phyloP scores from a whole-genome alignment of 768 basidiomycete genomes.

The Epithele typhae region DNA sequence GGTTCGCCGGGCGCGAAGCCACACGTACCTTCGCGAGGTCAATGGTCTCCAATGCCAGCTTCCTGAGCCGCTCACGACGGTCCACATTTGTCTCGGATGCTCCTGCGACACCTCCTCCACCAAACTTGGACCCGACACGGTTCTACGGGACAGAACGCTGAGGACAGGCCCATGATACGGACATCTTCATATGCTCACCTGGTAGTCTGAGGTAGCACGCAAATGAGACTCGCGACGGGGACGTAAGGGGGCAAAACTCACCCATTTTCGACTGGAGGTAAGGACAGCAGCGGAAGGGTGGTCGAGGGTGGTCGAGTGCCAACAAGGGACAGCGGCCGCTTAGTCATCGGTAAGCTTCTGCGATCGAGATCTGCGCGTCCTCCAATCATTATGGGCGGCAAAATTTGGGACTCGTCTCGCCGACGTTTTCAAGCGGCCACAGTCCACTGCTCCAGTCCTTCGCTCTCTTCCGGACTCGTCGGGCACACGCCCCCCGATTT shows the following conservation, averaged over 20 bases:
- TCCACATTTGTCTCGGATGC: slow-evolving; percentile 95
- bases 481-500: too few relatives aligned
- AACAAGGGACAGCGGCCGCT: background rate
- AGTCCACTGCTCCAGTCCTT: background rate
- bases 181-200: slow-evolving; percentile 39
- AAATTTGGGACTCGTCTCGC: slow-evolving; percentile 14
- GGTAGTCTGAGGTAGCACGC: slow-evolving; percentile 48
- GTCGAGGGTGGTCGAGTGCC: background rate
- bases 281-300: background rate
- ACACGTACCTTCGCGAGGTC: slow-evolving; percentile 86
- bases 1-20: too few relatives aligned
- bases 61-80: slow-evolving; percentile 87
- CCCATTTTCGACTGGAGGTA: slow-evolving; percentile 9
- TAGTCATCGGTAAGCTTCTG: slow-evolving; percentile 6
- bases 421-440: background rate
- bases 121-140: slow-evolving; percentile 93
- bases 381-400: slow-evolving; percentile 18
- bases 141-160: slow-evolving; percentile 48
- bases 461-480: background rate
- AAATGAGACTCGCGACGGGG: background rate
- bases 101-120: slow-evolving; percentile 93
- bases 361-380: slow-evolving; percentile 9
- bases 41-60: slow-evolving; percentile 95
- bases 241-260: background rate
- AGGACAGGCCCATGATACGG: background rate